Percentiles rank a stretch among this genome's conserved stretches.
Evolutionary conservation across 1,284 basidiomycete species (phyloP).

Genomic region (Tilletia indica): DNA sequence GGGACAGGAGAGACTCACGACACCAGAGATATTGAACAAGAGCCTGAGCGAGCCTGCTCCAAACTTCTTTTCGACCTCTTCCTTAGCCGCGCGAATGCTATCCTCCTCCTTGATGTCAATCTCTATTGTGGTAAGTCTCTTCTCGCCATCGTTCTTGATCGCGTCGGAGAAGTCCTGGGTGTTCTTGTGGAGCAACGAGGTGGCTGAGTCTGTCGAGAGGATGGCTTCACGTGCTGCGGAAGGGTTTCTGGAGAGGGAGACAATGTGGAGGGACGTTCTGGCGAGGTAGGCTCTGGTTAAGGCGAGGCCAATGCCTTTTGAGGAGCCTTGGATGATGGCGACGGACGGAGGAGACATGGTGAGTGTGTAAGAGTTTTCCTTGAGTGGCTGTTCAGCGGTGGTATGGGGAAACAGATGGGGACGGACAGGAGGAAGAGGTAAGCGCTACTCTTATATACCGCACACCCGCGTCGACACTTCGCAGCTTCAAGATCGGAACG

Average conservation of each 20-base stretch:
- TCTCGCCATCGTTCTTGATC: constrained; percentile 27
- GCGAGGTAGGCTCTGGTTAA: constrained; percentile 50
- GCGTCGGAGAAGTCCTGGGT: constrained; percentile 19
- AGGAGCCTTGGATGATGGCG: constrained; percentile 44
- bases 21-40: constrained; percentile 60
- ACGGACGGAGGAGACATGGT: constrained; percentile 28
- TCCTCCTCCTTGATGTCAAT: constrained; percentile 58
- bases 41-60: constrained; percentile 57
- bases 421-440: no score
- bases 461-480: neutral
- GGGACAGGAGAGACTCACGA: constrained; percentile 26
- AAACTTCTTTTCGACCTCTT: constrained; percentile 55
- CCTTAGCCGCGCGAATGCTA: constrained; percentile 55
- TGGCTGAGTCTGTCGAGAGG: constrained; percentile 26
- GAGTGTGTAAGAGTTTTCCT: neutral
- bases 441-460: no score
- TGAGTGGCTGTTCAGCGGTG: no score
- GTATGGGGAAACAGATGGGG: neutral
- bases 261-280: constrained; percentile 57
- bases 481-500: neutral
- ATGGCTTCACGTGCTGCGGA: constrained; percentile 51
- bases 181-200: constrained; percentile 13
- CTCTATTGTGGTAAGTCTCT: constrained; percentile 57
- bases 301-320: constrained; percentile 39
- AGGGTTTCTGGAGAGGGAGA: constrained; percentile 58